phyloP scores from a whole-genome alignment of 2,329 filamentous ascomycete genomes.

The Ascochyta clinopodiicola region DNA sequence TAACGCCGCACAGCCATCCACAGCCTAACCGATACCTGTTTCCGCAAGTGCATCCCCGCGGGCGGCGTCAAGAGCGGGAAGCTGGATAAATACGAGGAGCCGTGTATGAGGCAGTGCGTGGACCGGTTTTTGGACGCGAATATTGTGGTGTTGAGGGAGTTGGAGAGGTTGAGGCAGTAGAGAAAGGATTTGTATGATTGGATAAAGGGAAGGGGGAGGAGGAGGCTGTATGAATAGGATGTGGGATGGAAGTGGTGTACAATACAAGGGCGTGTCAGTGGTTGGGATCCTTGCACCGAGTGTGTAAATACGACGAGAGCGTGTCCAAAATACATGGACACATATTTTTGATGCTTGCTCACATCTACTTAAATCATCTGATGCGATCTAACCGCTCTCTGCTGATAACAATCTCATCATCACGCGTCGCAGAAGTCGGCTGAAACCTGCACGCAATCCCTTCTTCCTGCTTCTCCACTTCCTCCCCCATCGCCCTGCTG shows the following conservation, averaged over 20 bases:
- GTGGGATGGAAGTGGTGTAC: no score
- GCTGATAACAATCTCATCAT: neutral
- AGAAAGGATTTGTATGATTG: no score
- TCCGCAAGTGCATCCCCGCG: conserved; percentile 88
- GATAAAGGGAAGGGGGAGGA: neutral
- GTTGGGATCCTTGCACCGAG: no score
- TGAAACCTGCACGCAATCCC: no score
- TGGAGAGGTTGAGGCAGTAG: conserved; percentile 65
- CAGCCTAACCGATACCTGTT: conserved; percentile 79
- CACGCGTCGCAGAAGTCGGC: neutral
- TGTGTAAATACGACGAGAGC: no score
- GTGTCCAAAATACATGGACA: no score
- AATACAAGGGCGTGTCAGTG: no score
- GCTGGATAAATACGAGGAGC: conserved; percentile 79
- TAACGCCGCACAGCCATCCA: conserved; percentile 60
- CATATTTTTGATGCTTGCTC: neutral
- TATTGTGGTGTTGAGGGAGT: conserved; percentile 80
- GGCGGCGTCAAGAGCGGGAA: conserved; percentile 72
- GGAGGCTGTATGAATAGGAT: neutral
- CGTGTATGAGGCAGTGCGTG: conserved; percentile 90
- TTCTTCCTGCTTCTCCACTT: neutral
- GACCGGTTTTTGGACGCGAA: conserved; percentile 93
- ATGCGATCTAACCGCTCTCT: conserved; percentile 2
- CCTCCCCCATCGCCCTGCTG: no score
- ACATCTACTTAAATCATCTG: neutral